These are phyloP conservation scores for Lactifluus pinguis DNA, from an alignment of 768 basidiomycete species.

Conservation along the genomic window DNA sequence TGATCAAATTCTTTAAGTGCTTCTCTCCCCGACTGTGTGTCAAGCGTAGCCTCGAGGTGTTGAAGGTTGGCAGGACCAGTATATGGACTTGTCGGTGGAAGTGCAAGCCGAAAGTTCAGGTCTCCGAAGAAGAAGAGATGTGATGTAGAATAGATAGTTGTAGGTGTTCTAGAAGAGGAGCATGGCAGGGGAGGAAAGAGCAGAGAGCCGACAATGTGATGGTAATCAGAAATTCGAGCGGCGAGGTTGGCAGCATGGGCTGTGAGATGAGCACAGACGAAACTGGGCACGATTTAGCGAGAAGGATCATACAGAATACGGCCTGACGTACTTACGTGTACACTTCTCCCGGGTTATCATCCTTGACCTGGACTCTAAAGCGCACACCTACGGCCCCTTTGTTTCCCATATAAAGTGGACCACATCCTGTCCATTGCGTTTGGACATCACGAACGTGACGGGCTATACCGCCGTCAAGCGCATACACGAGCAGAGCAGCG, in stretches of 20 bases:
- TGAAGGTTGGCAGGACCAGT: constrained; percentile 25
- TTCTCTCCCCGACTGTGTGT: constrained; percentile 36
- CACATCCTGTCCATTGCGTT: constrained; percentile 67
- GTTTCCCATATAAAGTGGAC: constrained; percentile 78
- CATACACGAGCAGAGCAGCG: constrained; percentile 82
- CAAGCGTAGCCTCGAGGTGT: constrained; percentile 36
- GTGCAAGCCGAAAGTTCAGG: constrained; percentile 80
- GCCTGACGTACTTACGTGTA: constrained; percentile 61
- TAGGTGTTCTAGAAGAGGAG: constrained; percentile 30
- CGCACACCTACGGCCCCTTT: constrained; percentile 90
- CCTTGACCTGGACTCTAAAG: constrained; percentile 56
- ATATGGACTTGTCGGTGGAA: constrained; percentile 48
- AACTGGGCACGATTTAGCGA: constrained; percentile 38
- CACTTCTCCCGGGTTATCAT: constrained; percentile 55
- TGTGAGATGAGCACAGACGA: constrained; percentile 88
- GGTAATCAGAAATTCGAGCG: constrained; percentile 66
- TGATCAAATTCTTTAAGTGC: constrained; percentile 67
- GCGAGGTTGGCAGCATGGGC: constrained; percentile 63
- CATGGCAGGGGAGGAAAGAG: constrained; percentile 55
- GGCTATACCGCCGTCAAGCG: constrained; percentile 56
- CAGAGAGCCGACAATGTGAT: constrained; percentile 70
- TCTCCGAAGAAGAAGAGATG: constrained; percentile 93
- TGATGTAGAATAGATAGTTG: constrained; percentile 74
- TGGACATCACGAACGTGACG: constrained; percentile 55
- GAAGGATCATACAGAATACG: not conserved